Percentiles rank a stretch among this genome's conserved stretches.
phyloP scores from a whole-genome alignment of 257 asterid genomes.

The Asclepias syriaca region DNA sequence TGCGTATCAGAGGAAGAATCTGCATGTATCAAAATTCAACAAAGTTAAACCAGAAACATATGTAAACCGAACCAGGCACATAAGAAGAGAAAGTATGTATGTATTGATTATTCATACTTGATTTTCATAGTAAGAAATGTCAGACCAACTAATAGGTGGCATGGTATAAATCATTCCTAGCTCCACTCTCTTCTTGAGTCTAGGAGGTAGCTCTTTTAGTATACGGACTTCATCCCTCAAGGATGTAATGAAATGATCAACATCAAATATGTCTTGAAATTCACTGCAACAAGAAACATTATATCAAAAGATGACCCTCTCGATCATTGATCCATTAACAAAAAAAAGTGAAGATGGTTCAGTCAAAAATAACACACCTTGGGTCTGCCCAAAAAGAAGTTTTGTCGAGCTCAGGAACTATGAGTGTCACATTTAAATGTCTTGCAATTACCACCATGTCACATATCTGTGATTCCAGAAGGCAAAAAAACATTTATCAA shows the following conservation, averaged over 20 bases:
- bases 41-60: conserved; percentile 10
- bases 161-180: conserved; percentile 62
- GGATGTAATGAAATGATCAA: conserved; percentile 86
- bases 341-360: background rate
- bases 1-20: conserved; percentile 90
- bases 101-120: conserved; percentile 42
- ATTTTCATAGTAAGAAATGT: conserved; percentile 75
- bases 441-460: conserved; percentile 99
- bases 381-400: conserved; percentile 98
- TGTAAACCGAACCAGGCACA: background rate
- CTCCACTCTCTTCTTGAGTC: conserved; percentile 82
- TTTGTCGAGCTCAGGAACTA: conserved; percentile 97
- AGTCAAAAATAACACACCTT: conserved; percentile 44
- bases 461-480: conserved; percentile 55
- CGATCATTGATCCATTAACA: background rate
- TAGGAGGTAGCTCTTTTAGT: conserved; percentile 82
- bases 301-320: background rate
- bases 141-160: conserved; percentile 98
- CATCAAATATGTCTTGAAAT: conserved; percentile 87
- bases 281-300: conserved; percentile 51
- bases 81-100: conserved; percentile 11
- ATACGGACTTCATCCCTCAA: conserved; percentile 94
- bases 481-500: background rate
- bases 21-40: conserved; percentile 27
- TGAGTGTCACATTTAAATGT: conserved; percentile 77